These are phyloP conservation scores for Candida oleophila DNA, from an alignment of 805 yeast genomes.

Conservation along the genomic window DNA sequence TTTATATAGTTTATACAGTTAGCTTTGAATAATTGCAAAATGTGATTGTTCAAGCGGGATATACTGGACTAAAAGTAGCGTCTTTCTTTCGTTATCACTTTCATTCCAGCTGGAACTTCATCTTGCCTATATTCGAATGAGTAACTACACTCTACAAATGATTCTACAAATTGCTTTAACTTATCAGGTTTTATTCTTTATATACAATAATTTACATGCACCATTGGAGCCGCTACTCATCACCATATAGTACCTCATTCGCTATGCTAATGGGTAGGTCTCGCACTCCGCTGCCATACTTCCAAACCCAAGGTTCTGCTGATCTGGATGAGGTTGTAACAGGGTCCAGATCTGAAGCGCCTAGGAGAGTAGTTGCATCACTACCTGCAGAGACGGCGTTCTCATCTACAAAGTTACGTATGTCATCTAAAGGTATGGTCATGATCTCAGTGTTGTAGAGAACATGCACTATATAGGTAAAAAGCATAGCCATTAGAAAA, in stretches of 20 bases:
- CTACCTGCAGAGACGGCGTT: slow-evolving; percentile 40
- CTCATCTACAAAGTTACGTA: slow-evolving; percentile 69
- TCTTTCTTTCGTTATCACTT: no score
- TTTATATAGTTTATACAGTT: slow-evolving; percentile 3
- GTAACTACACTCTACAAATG: no score
- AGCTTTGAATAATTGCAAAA: no score
- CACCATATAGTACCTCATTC: slow-evolving; percentile 57
- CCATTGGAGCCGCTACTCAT: slow-evolving; percentile 3
- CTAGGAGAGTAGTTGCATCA: background rate
- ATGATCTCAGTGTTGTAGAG: slow-evolving; percentile 75
- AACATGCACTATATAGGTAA: slow-evolving; percentile 66
- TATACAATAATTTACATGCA: slow-evolving; percentile 4
- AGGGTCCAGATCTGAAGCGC: background rate
- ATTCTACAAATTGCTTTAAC: no score
- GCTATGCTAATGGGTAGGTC: slow-evolving; percentile 77
- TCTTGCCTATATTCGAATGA: no score
- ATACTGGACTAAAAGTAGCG: no score
- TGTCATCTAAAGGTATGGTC: slow-evolving; percentile 57
- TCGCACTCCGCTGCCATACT: slow-evolving; percentile 71
- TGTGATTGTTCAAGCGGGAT: no score
- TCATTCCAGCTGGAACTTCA: no score
- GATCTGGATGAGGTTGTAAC: background rate
- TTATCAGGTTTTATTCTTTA: background rate
- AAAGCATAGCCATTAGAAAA: slow-evolving; percentile 68
- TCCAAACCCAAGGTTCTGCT: slow-evolving; percentile 1